Evolutionary conservation across 257 asterid genomes (phyloP).

Genomic region (Coffea canephora): DNA sequence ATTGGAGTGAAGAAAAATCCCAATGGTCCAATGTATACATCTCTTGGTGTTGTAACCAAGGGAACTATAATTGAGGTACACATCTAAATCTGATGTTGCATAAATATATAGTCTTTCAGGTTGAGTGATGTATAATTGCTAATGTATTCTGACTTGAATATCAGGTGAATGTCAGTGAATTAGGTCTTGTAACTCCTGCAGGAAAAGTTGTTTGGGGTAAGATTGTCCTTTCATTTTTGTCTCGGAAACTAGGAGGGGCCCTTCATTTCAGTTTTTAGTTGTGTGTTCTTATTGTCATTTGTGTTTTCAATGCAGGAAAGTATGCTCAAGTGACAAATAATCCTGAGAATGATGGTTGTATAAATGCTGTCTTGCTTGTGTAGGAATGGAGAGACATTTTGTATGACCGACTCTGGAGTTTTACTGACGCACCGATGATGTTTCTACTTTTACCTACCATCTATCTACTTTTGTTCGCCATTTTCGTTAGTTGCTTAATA

Average conservation of each 20-base stretch:
- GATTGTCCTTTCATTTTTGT: slow-evolving; percentile 7
- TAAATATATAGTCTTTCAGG: not conserved
- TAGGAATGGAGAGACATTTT: slow-evolving; percentile 17
- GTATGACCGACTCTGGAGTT: not conserved
- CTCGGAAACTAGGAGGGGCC: not conserved
- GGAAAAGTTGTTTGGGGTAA: slow-evolving; percentile 98
- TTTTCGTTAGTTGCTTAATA: not conserved
- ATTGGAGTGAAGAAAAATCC: slow-evolving; percentile 96
- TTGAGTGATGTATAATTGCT: not conserved
- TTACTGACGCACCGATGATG: not conserved
- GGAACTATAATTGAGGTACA: slow-evolving; percentile 92
- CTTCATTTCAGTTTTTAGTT: not conserved
- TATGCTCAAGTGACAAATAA: slow-evolving; percentile 95
- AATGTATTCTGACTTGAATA: slow-evolving; percentile 16
- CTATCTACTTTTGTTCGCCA: not conserved
- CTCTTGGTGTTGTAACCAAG: slow-evolving; percentile 88
- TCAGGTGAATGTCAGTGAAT: slow-evolving; percentile 91
- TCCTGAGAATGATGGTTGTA: slow-evolving; percentile 97
- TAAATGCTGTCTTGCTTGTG: slow-evolving; percentile 86
- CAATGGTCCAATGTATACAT: slow-evolving; percentile 89
- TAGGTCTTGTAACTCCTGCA: slow-evolving; percentile 95
- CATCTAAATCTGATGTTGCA: not conserved
- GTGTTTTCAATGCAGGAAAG: slow-evolving; percentile 60
- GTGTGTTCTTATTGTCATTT: not conserved
- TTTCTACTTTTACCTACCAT: not conserved